Evolutionary conservation across 257 asterid species (phyloP).

Genomic region (Striga asiatica): DNA sequence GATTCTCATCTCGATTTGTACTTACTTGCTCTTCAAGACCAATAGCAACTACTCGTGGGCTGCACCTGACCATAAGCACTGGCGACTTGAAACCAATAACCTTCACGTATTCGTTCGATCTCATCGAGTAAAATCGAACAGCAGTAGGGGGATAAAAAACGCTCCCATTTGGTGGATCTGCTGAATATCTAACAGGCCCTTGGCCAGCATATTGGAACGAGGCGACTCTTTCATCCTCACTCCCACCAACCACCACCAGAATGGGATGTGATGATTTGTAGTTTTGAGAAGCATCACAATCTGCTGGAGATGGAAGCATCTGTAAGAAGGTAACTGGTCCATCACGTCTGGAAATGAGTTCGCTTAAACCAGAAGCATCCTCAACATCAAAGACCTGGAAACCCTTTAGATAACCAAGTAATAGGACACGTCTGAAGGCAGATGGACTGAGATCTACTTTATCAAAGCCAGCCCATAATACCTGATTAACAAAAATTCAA

Average conservation of each 20-base stretch:
- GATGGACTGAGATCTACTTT: slow-evolving; percentile 38
- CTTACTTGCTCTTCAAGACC: slow-evolving; percentile 78
- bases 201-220: slow-evolving; percentile 22
- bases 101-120: slow-evolving; percentile 45
- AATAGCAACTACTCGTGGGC: slow-evolving; percentile 51
- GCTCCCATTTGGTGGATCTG: slow-evolving; percentile 32
- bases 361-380: slow-evolving; percentile 55
- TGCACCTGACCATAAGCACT: slow-evolving; percentile 63
- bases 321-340: slow-evolving; percentile 66
- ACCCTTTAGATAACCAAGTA: slow-evolving; percentile 59
- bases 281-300: slow-evolving; percentile 28
- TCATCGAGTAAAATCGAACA: slow-evolving; percentile 61
- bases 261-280: slow-evolving; percentile 38
- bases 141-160: slow-evolving; percentile 45
- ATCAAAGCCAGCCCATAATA: slow-evolving; percentile 77
- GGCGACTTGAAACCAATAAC: slow-evolving; percentile 51
- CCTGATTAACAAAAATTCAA: slow-evolving; percentile 34
- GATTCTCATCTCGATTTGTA: not conserved
- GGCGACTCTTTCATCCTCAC: slow-evolving; percentile 33
- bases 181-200: slow-evolving; percentile 22
- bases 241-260: slow-evolving; percentile 48
- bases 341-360: slow-evolving; percentile 59
- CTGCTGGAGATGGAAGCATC: slow-evolving; percentile 53
- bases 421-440: slow-evolving; percentile 37
- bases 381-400: slow-evolving; percentile 74